Conservation (phyloP, 1,284 basidiomycete genomes). For the Cystobasidiaceae sp. region DNA sequence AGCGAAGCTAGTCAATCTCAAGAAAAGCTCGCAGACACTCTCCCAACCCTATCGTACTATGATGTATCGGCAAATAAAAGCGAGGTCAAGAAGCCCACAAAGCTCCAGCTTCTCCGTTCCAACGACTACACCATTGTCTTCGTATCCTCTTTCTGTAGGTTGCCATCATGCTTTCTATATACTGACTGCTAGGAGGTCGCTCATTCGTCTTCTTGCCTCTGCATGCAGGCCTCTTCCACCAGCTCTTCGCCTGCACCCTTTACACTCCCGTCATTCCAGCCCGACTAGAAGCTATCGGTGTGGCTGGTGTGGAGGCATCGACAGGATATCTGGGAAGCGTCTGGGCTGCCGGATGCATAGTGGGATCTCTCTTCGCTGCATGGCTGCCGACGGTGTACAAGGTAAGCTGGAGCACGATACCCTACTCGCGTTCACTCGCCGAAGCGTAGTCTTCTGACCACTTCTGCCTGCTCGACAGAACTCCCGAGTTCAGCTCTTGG, state of each 20-base stretch:
- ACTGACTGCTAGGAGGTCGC: no score
- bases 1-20: no score
- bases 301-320: not conserved
- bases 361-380: not conserved
- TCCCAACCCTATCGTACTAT: no score
- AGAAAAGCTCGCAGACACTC: no score
- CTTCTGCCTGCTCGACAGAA: not conserved
- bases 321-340: not conserved
- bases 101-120: no score
- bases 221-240: constrained; percentile 9
- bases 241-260: constrained; percentile 6
- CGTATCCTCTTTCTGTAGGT: no score
- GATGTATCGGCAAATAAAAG: no score
- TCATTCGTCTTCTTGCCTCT: not conserved
- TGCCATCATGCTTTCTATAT: no score
- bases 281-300: constrained; percentile 1
- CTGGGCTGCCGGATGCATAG: not conserved
- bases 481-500: not conserved
- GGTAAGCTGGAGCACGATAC: not conserved
- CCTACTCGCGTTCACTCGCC: no score
- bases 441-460: no score
- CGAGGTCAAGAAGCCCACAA: no score
- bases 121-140: no score
- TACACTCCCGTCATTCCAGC: constrained; percentile 3
- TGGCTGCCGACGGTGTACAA: constrained; percentile 2